phyloP scores from a whole-genome alignment of 768 basidiomycete genomes.

The Mycena olivaceomarginata region DNA sequence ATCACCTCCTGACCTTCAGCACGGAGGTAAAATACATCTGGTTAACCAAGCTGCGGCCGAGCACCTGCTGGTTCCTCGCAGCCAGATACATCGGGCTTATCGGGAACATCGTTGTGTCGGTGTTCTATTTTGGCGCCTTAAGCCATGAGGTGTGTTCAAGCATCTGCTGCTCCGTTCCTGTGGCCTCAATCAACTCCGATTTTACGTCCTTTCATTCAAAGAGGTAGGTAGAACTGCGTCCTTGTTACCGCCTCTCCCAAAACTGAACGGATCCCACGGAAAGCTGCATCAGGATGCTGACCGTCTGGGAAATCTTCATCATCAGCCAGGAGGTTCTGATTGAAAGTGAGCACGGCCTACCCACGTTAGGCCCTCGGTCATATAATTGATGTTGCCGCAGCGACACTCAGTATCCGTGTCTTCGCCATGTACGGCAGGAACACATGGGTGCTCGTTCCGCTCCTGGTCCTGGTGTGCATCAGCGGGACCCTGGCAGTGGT shows the following conservation, averaged over 20 bases:
- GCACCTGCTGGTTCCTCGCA: constrained; percentile 36
- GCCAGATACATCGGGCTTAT: constrained; percentile 30
- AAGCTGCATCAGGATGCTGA: constrained; percentile 32
- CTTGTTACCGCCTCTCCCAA: constrained; percentile 24
- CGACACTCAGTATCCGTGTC: constrained; percentile 29
- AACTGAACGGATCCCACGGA: constrained; percentile 28
- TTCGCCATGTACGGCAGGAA: constrained; percentile 34
- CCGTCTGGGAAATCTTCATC: constrained; percentile 26
- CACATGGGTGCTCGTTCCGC: constrained; percentile 25
- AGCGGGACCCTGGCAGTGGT: constrained; percentile 27
- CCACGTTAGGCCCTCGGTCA: not conserved
- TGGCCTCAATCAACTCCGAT: constrained; percentile 26
- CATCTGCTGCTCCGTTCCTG: constrained; percentile 30
- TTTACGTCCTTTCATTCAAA: constrained; percentile 33
- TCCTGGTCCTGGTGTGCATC: constrained; percentile 28
- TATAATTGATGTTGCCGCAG: constrained; percentile 23
- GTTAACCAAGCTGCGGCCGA: constrained; percentile 32
- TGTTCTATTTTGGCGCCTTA: constrained; percentile 26
- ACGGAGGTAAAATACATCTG: constrained; percentile 35
- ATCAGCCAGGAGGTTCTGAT: constrained; percentile 30
- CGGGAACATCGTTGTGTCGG: constrained; percentile 28
- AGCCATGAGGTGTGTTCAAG: constrained; percentile 33
- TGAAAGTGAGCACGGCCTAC: constrained; percentile 25
- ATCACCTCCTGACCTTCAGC: constrained; percentile 30
- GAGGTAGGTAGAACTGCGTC: constrained; percentile 27